Evolutionary conservation across 306 rosid species (phyloP).

Genomic region (Pterocarpus santalinus): DNA sequence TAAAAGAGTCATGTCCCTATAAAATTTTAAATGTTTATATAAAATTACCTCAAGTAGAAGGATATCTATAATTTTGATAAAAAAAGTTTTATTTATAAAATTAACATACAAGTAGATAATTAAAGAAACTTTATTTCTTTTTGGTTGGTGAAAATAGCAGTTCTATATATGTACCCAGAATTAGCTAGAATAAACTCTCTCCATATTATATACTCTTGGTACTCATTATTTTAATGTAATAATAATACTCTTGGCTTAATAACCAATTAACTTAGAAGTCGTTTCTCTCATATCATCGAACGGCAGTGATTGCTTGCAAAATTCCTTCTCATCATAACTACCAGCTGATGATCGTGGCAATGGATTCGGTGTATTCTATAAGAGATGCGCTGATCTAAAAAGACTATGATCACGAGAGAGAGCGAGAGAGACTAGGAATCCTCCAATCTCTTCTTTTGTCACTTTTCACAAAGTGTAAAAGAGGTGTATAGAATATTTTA

Average conservation of each 20-base stretch:
- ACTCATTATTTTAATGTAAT: too few relatives aligned
- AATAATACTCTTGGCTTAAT: neutral
- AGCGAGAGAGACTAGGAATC: constrained; percentile 37
- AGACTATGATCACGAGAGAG: neutral
- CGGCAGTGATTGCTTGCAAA: neutral
- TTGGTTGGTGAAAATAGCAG: constrained; percentile 35
- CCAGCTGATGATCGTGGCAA: neutral
- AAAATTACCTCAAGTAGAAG: too few relatives aligned
- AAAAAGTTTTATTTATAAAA: too few relatives aligned
- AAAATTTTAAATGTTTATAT: too few relatives aligned
- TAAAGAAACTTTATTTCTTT: constrained; percentile 24
- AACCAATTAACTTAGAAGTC: neutral
- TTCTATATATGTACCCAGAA: neutral
- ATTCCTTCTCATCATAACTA: neutral
- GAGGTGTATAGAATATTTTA: neutral
- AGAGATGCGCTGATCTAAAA: constrained; percentile 24
- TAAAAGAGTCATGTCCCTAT: too few relatives aligned
- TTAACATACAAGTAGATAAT: neutral
- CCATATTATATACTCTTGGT: too few relatives aligned
- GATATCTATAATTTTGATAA: too few relatives aligned
- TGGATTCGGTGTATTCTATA: constrained; percentile 2
- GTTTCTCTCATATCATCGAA: neutral
- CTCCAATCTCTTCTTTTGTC: constrained; percentile 56
- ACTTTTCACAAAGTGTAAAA: constrained; percentile 38
- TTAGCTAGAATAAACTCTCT: neutral